Base-by-base conservation (phyloP, 164 flowering plant genomes). In the Taxillus chinensis region DNA sequence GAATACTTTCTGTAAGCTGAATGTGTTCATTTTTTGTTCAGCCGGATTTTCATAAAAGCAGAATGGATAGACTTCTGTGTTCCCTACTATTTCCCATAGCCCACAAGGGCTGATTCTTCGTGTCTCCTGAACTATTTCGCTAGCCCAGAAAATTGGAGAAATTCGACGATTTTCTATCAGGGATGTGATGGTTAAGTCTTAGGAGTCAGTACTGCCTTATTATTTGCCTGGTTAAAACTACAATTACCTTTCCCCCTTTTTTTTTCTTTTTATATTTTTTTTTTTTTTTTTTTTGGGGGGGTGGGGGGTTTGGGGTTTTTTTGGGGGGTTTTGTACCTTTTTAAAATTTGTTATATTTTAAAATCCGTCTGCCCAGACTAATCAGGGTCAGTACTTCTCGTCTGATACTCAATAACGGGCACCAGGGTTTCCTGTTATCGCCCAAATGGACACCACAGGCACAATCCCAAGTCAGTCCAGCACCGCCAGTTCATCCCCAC, bases 31-130 rank as follows among this genome's bases (percentile, higher is more conserved):
- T 53, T 4, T 68, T 12, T 43, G 55, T 48, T 71, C 43, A 59
- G 68, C 83, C 90, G 97, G 98, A 88, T 59, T 85, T 82, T 46
- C 88, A 81, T 50, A 92, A 87, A 67, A 75, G 74, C 75, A 80
- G 87, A 74, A 70, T 75, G 75, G 68, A 81, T 10, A 81, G 86
- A 65, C 62, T 88, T 59, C 85, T 7, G 58, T 70, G 59, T 74
- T 72, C 67, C 76, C 86, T 64, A 37, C 80, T 59, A 42, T 73
- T 57, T 71, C 68, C 50, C 83, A 82, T 70, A 73, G 73, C 67
- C 89, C 78, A 54, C 87, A 79, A 6, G 98, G 89, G 62, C n/a
- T n/a, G 97, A 86, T 59, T 65, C 87, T 60, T 52, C 72, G 41
- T 64, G 62, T 67, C 85, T 78, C 64, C 96, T 72, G 89, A 57